A percentile compares a stretch with the other conserved stretches of the same genome.
phyloP scores from a whole-genome alignment of 805 yeast genomes.

The Barnettozyma sucrosica region DNA sequence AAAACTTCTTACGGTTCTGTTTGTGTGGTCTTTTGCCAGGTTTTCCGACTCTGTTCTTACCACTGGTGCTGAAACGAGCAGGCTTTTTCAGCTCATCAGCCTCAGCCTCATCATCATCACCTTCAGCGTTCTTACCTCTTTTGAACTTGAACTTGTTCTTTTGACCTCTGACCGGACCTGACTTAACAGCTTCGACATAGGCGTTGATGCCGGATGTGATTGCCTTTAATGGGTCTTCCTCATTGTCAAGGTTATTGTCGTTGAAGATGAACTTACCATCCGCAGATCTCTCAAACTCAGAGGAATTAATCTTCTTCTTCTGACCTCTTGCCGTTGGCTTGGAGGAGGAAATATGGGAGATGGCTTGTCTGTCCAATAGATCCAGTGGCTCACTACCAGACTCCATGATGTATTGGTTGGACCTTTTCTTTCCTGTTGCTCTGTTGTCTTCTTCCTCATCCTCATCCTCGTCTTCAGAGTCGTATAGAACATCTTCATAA shows the following conservation, averaged over 20 bases:
- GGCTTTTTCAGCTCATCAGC: conserved; percentile 32
- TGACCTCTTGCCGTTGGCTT: conserved; percentile 57
- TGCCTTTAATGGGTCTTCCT: conserved; percentile 42
- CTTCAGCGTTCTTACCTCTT: conserved; percentile 48
- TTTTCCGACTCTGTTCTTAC: conserved; percentile 21
- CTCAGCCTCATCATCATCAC: conserved; percentile 49
- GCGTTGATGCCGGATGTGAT: conserved; percentile 72
- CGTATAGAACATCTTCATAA: conserved; percentile 88
- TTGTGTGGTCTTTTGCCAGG: conserved; percentile 40
- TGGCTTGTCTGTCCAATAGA: conserved; percentile 75
- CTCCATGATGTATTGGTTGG: conserved; percentile 70
- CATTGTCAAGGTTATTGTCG: conserved; percentile 32
- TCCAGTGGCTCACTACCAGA: conserved; percentile 77
- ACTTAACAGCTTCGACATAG: conserved; percentile 86
- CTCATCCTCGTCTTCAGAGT: conserved; percentile 54
- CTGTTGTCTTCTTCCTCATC: conserved; percentile 30
- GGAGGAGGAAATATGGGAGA: conserved; percentile 85
- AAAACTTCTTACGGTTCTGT: conserved; percentile 51
- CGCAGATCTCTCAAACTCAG: conserved; percentile 27
- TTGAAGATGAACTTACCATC: conserved; percentile 67
- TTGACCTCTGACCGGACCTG: conserved; percentile 93
- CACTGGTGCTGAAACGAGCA: conserved; percentile 16
- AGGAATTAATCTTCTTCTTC: conserved; percentile 32
- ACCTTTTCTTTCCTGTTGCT: conserved; percentile 25
- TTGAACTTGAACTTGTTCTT: conserved; percentile 85